Base-by-base conservation (phyloP, 257 asterid species). In the Jacaranda copaia region DNA sequence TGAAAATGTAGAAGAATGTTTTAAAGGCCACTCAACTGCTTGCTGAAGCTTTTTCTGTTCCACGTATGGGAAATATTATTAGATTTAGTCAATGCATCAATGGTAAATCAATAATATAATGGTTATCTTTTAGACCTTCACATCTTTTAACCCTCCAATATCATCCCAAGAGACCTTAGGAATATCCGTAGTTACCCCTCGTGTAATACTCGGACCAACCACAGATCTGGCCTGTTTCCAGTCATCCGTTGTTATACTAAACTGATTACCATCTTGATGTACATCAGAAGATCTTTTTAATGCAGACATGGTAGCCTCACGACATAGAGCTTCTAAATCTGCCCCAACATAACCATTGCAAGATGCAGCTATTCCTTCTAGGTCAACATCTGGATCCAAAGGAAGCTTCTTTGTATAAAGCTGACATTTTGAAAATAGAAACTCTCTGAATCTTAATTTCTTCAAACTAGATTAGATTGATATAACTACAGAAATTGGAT, bases 281-380 rank as follows among this genome's bases (percentile, higher is more conserved):
- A 35, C 70, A 45, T 81, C 81, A 15, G 91, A 78, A 71, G 84
- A 82, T 81, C 72, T 91, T 73, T 86, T 88, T 45, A 80, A 60
- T 39, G 97, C 92, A 43, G 92, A 86, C 72, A 85, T 77, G 73
- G 85, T 81, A 77, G 98, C 97, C 86, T 93, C 98, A 25, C 98
- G 98, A 71, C 98, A 93, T 82, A 93, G 80, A 40, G 98, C 99
- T 88, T 93, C 96, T 80, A 95, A 77, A 85, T 93, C 99, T 74
- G 99, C 99, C 74, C 99, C 99, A 68, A 93, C 98, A 81, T 87
- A 93, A 20, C 99, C 99, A 82, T 91, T 93, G 87, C 99, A 95
- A 78, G 96, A 89, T 71, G 88, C 92, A 70, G 98, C 98, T 77
- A 93, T 77, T 42, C 87, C 79, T 74, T 75, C 83, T 66, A 95